Evolutionary conservation across 768 basidiomycete species (phyloP).

Genomic region (Mycena indigotica): DNA sequence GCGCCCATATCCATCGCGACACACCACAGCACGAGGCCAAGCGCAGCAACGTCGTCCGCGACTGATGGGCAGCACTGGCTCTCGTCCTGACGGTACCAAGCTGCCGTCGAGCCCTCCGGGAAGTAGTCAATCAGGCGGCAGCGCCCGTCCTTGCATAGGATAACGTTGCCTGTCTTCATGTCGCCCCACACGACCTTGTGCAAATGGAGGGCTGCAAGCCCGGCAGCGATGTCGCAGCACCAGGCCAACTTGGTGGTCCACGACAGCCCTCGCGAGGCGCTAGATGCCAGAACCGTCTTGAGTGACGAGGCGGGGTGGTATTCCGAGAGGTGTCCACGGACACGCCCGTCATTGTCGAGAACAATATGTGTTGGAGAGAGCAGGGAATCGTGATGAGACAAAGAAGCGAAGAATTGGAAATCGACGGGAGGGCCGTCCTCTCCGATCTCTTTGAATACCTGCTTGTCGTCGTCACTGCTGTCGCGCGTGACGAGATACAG

Average conservation of each 20-base stretch:
- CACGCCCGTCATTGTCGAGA: neutral
- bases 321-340: neutral
- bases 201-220: neutral
- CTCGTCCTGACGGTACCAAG: neutral
- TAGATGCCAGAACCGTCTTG: neutral
- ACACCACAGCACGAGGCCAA: neutral
- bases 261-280: neutral
- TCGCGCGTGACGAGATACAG: neutral
- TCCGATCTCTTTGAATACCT: neutral
- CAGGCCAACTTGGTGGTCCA: neutral
- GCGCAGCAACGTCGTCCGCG: neutral
- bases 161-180: neutral
- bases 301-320: neutral
- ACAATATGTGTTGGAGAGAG: neutral
- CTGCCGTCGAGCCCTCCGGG: neutral
- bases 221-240: neutral
- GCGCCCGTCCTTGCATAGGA: neutral
- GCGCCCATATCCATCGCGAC: neutral
- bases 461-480: neutral
- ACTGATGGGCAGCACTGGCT: neutral
- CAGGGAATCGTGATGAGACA: neutral
- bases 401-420: neutral
- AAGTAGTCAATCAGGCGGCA: constrained; percentile 1
- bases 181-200: neutral
- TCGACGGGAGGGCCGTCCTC: neutral